Percentiles rank a stretch among this genome's conserved stretches.
Conservation (phyloP, 805 yeast genomes). For the Candida pseudofarinosa region DNA sequence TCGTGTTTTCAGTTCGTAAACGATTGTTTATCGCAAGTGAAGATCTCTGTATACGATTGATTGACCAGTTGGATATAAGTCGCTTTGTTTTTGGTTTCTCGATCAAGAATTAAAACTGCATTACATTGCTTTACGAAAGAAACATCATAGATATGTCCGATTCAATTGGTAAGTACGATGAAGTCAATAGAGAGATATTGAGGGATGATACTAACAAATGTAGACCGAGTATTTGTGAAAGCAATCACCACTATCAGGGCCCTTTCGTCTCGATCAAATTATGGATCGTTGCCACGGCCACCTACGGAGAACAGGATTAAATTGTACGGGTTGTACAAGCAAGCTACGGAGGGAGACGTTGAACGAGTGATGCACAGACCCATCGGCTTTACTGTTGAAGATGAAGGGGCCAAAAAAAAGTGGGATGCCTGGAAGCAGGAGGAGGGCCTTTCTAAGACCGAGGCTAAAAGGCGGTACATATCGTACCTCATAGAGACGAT, state of each 20-base stretch:
- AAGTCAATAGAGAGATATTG: neutral
- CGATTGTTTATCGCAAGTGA: too few relatives aligned
- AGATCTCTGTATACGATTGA: too few relatives aligned
- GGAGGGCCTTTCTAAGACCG: constrained; percentile 61
- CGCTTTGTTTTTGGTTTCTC: too few relatives aligned
- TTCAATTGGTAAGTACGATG: constrained; percentile 38
- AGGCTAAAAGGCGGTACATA: constrained; percentile 72
- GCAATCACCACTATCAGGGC: constrained; percentile 78
- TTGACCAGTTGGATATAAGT: too few relatives aligned
- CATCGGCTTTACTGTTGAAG: constrained; percentile 54
- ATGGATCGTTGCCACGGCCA: constrained; percentile 68
- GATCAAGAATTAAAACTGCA: too few relatives aligned
- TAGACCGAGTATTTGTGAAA: constrained; percentile 75
- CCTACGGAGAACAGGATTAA: constrained; percentile 65
- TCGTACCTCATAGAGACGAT: constrained; percentile 67
- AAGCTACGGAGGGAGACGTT: constrained; percentile 86
- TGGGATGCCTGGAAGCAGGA: constrained; percentile 86
- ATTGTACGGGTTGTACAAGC: constrained; percentile 80
- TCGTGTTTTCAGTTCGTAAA: too few relatives aligned
- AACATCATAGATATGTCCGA: too few relatives aligned
- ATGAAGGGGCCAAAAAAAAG: constrained; percentile 64
- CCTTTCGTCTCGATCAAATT: constrained; percentile 59
- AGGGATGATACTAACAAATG: constrained; percentile 1
- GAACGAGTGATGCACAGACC: constrained; percentile 66
- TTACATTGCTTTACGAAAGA: too few relatives aligned